Base-by-base conservation (phyloP, 2,329 filamentous ascomycete species). In the Juglanconis oblonga region DNA sequence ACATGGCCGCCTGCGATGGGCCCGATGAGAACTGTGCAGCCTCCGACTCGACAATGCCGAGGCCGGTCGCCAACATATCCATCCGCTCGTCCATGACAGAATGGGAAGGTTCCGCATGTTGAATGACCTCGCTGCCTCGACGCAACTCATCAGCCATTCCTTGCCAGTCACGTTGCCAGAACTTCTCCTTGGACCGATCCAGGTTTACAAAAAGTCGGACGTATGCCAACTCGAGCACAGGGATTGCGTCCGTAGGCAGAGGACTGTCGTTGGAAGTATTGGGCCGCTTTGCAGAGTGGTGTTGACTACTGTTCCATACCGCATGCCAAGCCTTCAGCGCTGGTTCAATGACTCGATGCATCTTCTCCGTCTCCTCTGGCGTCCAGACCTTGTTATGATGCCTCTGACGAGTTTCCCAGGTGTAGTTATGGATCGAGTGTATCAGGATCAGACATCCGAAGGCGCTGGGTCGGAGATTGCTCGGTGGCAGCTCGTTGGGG, bases 351-450 rank as follows among this genome's bases (percentile, higher is more conserved):
- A 97, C 92, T 1, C 90, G 86, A 72, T 97, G 93, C 92, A 98
- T 96, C 65, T 92, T 92, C 66, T 98, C 93, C 0, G 92, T 96
- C 74, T 98, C 94, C 65, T 94, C 89, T 38, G 88, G 86, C 2
- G 92, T 96, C 94, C 94, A 97, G 52, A 92, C 81, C 64, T 92
- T 88, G 67, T 90, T 92, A 67, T 93, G 88, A 67, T 97, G 93
- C 55, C 92, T 83, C 74, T 97, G 93, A 31, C 94, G 84, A 0
- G 93, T 97, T 75, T 98, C 94, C 95, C 95, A 98, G 49, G 98
- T 97, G 73, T 97, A 97, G 67, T 97, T 97, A 76, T 98, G 95
- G 31, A 98, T 80, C 3, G 95, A 93, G 70, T 97, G 94, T 71
- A 98, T 97, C 64, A 99, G 77, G 5, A 97, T 84, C 35, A 97